A percentile compares a stretch with the other conserved stretches of the same genome.
Evolutionary conservation across 148 eudicot genomes (phyloP).

Genomic region (Nepenthes gracilis): DNA sequence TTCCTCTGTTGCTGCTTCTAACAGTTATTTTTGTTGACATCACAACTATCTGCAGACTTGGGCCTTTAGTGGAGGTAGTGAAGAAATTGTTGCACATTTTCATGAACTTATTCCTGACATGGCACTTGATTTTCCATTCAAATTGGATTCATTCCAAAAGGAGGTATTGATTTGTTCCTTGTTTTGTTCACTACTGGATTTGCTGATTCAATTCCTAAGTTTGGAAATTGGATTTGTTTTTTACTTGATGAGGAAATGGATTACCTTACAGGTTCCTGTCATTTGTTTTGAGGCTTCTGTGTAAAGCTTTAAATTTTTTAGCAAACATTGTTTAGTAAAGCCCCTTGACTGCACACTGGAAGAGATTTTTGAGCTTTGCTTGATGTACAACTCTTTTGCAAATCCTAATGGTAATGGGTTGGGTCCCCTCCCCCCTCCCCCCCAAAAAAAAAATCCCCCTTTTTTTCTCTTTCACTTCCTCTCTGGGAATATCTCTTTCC

Average conservation of each 20-base stretch:
- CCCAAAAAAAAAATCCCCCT: too few species aligned
- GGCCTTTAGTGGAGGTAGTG: constrained; percentile 60
- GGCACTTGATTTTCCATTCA: constrained; percentile 91
- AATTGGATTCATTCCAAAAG: constrained; percentile 83
- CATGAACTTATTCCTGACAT: constrained; percentile 86
- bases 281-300: too few species aligned
- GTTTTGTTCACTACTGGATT: neutral
- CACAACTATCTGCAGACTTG: constrained; percentile 43
- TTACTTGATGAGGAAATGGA: neutral
- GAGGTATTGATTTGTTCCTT: constrained; percentile 41
- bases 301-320: too few species aligned
- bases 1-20: neutral
- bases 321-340: too few species aligned
- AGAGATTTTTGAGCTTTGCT: too few species aligned
- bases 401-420: too few species aligned
- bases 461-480: too few species aligned
- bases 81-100: constrained; percentile 51
- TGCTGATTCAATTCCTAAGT: neutral
- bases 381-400: too few species aligned
- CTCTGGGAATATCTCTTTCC: too few species aligned
- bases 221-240: neutral
- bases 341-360: too few species aligned
- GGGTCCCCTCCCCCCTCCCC: too few species aligned
- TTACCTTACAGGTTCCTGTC: too few species aligned
- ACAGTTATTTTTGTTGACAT: neutral